Evolutionary conservation across 1,139 yeast genomes (phyloP).

Genomic region (Nakaseomyces glabratus): DNA sequence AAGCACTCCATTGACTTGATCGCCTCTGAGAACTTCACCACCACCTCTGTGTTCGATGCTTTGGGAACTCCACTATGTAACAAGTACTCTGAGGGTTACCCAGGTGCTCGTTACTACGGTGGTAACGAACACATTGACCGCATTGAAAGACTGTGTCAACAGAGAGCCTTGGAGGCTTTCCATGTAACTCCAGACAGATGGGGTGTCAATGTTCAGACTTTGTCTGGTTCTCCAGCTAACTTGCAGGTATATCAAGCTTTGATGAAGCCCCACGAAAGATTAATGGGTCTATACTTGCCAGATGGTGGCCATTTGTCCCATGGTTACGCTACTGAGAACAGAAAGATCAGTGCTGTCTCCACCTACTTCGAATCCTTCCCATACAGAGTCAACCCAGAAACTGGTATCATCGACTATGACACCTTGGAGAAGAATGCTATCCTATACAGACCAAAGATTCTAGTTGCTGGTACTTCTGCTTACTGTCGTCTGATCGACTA

Average conservation of each 20-base stretch:
- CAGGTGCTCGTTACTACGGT: conserved; percentile 83
- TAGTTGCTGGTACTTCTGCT: conserved; percentile 97
- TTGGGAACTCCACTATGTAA: conserved; percentile 96
- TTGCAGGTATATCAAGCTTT: conserved; percentile 92
- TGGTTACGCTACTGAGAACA: conserved; percentile 93
- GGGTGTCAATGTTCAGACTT: conserved; percentile 97
- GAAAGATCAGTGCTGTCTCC: conserved; percentile 92
- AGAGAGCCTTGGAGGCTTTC: conserved; percentile 87
- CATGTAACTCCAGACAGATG: conserved; percentile 70
- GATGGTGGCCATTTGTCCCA: conserved; percentile 98
- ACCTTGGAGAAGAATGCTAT: conserved; percentile 83
- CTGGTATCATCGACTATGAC: conserved; percentile 93
- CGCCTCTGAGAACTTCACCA: conserved; percentile 95
- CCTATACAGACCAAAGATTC: conserved; percentile 86
- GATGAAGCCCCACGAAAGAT: conserved; percentile 88
- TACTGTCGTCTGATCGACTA: conserved; percentile 93
- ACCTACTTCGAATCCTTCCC: conserved; percentile 99
- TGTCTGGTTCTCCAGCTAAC: conserved; percentile 97
- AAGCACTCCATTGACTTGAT: conserved; percentile 88
- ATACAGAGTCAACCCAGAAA: conserved; percentile 80
- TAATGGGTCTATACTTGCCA: conserved; percentile 95
- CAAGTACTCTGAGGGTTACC: conserved; percentile 82
- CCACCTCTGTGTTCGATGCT: conserved; percentile 92
- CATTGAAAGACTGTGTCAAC: conserved; percentile 84
- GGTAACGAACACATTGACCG: conserved; percentile 92